Evolutionary conservation across 2,329 filamentous ascomycete species (phyloP), one percentile per base, ranked within the genome.

Genomic region (Juglanconis juglandina): DNA sequence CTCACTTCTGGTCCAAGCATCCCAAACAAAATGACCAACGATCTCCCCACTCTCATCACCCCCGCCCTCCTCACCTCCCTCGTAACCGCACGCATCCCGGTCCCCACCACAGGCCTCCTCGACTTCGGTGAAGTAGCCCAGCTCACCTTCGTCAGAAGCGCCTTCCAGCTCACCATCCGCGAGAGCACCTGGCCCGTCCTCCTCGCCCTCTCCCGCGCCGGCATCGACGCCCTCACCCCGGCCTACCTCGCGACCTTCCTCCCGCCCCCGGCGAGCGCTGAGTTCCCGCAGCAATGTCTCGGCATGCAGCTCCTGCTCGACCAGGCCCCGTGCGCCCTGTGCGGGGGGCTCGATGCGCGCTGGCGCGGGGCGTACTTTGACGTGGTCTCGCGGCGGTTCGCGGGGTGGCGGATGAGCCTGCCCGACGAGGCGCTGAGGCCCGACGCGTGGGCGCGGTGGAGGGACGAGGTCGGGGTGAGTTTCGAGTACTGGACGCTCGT

Each of bases 221-320:
- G 65, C 8, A 55, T 68, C 4, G 64, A 69, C 46, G 53, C 62
- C 33, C 62, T 69, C 37, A 59, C 10, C 4, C 67, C 67, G 1
- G 67, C 71, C 52, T 30, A 17, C 6, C 51, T 71, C 34, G 35
- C 65, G n/a, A 57, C 62, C 11, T 67, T 65, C 61, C 69, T 73
- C 9, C 71, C 67, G 11, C 47, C 60, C 2, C 65, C 68, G 6
- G 55, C 64, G 1, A 57, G 63, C 32, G 44, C 65, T 2, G 53
- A 62, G 10, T 72, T 70, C 56, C 70, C 67, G 2, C 39, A 48
- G 17, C 69, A 71, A 56, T 66, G 64, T 11, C 64, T 72, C 11
- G 71, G 70, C 10, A 60, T 73, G 14, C 65, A 66, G 56, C 62
- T 73, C 9, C 56, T 72, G 11, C 57, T 72, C 3, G 71, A 71